phyloP scores from a whole-genome alignment of 257 asterid genomes.

The Agastache rugosa region DNA sequence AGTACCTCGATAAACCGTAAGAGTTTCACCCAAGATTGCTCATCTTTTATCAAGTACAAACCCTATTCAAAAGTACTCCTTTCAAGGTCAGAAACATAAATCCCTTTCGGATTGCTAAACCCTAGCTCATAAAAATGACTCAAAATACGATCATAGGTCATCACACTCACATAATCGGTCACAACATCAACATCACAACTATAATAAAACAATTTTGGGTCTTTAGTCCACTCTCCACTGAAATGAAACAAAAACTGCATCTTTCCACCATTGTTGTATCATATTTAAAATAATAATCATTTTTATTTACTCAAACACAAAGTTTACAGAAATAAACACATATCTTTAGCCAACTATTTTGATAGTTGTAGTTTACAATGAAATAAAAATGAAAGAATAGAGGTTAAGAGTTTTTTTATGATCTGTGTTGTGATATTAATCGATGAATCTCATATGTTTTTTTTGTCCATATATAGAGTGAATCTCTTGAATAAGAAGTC shows the following conservation, averaged over 20 bases:
- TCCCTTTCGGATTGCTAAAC: not conserved
- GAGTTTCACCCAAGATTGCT: not conserved
- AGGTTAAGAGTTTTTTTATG: too few species aligned
- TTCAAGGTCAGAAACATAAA: not conserved
- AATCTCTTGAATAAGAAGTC: too few species aligned
- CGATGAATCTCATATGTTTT: too few species aligned
- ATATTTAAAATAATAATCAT: too few species aligned
- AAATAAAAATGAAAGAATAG: too few species aligned
- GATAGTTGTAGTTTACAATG: too few species aligned
- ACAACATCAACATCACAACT: not conserved
- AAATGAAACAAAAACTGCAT: not conserved
- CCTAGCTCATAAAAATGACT: not conserved
- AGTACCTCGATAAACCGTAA: not conserved
- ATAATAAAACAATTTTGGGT: not conserved
- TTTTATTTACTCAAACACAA: too few species aligned
- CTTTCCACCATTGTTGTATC: not conserved
- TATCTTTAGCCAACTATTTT: too few species aligned
- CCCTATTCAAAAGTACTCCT: not conserved
- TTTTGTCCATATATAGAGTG: too few species aligned
- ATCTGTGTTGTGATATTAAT: too few species aligned
- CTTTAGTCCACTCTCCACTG: not conserved
- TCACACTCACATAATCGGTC: not conserved
- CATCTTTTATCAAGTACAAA: not conserved
- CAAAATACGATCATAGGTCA: not conserved
- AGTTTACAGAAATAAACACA: too few species aligned